Conservation (phyloP, 2,329 filamentous ascomycete genomes). For the Penicillium olsonii region DNA sequence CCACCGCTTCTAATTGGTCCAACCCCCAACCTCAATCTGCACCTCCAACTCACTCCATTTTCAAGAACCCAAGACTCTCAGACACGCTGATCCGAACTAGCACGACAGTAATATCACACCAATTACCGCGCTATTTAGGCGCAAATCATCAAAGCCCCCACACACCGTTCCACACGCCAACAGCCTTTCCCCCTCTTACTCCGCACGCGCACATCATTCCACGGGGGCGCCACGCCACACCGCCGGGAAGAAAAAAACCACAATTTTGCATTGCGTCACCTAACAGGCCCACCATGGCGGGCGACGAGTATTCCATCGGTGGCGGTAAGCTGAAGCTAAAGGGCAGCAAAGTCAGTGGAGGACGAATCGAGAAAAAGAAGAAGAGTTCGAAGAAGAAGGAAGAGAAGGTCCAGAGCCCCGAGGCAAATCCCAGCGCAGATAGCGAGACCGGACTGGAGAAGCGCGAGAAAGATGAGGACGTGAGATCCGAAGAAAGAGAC, state of each 20-base stretch:
- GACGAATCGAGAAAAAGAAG: conserved; percentile 51
- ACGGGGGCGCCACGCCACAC: not conserved
- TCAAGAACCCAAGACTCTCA: not conserved
- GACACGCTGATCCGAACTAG: not conserved
- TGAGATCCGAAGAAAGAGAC: conserved; percentile 12
- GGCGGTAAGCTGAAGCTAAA: conserved; percentile 84
- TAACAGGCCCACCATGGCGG: conserved; percentile 20
- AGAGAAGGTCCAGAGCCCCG: conserved; percentile 12
- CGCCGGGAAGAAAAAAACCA: not conserved
- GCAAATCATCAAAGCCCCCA: not conserved
- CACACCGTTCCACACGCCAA: not conserved
- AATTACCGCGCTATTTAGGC: not conserved
- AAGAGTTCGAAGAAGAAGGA: conserved; percentile 47
- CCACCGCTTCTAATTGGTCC: conserved; percentile 21
- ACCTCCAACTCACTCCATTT: not conserved
- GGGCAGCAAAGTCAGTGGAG: conserved; percentile 64
- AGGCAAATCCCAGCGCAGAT: conserved; percentile 1
- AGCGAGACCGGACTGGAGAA: not conserved
- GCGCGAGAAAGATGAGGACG: conserved; percentile 18
- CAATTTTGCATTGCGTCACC: not conserved
- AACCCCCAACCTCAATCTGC: conserved; percentile 12
- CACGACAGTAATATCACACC: not conserved
- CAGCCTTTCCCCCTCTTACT: conserved; percentile 16
- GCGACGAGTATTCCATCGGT: conserved; percentile 69
- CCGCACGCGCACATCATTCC: conserved; percentile 19